These are phyloP conservation scores for Trichoderma virens DNA, from an alignment of 495 filamentous ascomycete species.

Conservation along the genomic window DNA sequence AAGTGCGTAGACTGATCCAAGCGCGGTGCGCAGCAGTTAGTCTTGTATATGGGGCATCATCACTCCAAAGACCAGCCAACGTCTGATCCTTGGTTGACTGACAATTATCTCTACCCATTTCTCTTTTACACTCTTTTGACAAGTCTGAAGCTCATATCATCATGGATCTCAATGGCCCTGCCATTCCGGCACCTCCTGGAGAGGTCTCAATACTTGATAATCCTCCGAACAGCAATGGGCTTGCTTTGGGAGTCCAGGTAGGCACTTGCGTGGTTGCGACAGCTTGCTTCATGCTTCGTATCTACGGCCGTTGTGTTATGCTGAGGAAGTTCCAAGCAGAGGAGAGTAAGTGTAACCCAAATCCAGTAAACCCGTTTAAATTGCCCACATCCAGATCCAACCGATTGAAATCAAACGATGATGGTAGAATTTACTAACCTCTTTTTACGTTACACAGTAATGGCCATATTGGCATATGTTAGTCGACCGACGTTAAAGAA, in stretches of 20 bases:
- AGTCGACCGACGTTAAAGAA: not conserved
- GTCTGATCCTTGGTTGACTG: not conserved
- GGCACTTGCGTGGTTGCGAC: slow-evolving; percentile 15
- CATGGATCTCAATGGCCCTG: slow-evolving; percentile 15
- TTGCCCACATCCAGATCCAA: no score
- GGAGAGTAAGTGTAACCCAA: not conserved
- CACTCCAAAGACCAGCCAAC: not conserved
- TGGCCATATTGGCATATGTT: slow-evolving; percentile 19
- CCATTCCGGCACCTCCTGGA: slow-evolving; percentile 19
- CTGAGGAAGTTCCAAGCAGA: slow-evolving; percentile 9
- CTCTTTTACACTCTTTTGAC: not conserved
- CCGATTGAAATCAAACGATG: slow-evolving; percentile 9
- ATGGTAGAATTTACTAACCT: slow-evolving; percentile 10
- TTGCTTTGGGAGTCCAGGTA: slow-evolving; percentile 16
- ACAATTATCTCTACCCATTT: not conserved
- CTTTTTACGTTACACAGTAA: slow-evolving; percentile 11
- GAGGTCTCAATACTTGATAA: slow-evolving; percentile 21
- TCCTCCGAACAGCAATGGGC: slow-evolving; percentile 21
- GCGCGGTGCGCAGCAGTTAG: not conserved
- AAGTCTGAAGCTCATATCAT: not conserved
- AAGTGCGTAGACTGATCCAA: not conserved
- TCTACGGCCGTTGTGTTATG: slow-evolving; percentile 17
- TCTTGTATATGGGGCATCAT: not conserved
- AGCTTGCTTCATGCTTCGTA: slow-evolving; percentile 16
- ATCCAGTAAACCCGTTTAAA: not conserved